Conservation (phyloP, 2,329 filamentous ascomycete species). For the Torrubiella hemipterigena region DNA sequence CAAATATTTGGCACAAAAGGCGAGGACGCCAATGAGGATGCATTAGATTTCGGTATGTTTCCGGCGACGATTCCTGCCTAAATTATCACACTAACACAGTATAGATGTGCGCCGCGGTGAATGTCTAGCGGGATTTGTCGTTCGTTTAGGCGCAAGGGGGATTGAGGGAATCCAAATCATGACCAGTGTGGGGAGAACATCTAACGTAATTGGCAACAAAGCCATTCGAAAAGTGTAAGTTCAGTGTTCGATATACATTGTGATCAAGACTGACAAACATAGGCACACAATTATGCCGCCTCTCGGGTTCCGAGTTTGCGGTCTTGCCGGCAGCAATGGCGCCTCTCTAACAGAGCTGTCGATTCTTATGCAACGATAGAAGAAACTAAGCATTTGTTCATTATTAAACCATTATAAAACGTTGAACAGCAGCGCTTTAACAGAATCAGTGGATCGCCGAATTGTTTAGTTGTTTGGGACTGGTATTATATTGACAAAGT, state of each 20-base stretch:
- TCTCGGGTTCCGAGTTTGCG: conserved; percentile 76
- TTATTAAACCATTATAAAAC: no score
- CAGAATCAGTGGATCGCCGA: no score
- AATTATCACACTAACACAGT: conserved; percentile 2
- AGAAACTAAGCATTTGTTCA: no score
- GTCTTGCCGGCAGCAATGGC: conserved; percentile 71
- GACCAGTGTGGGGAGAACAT: conserved; percentile 79
- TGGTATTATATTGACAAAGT: no score
- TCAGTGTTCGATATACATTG: not conserved
- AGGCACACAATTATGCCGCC: conserved; percentile 86
- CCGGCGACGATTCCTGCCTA: not conserved
- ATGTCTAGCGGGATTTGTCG: conserved; percentile 73
- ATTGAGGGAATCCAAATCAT: conserved; percentile 84
- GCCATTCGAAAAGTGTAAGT: conserved; percentile 73
- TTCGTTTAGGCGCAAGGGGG: conserved; percentile 69
- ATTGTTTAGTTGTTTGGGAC: no score
- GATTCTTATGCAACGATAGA: no score
- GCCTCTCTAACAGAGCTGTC: conserved; percentile 34
- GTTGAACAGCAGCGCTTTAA: no score
- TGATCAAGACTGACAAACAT: conserved; percentile 1
- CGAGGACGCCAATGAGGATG: conserved; percentile 57
- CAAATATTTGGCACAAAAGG: conserved; percentile 87
- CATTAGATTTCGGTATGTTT: conserved; percentile 63
- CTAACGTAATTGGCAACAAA: conserved; percentile 71
- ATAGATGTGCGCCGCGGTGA: conserved; percentile 77